Conservation (phyloP, 1,139 yeast species). For the Diutina scorzettiae region DNA sequence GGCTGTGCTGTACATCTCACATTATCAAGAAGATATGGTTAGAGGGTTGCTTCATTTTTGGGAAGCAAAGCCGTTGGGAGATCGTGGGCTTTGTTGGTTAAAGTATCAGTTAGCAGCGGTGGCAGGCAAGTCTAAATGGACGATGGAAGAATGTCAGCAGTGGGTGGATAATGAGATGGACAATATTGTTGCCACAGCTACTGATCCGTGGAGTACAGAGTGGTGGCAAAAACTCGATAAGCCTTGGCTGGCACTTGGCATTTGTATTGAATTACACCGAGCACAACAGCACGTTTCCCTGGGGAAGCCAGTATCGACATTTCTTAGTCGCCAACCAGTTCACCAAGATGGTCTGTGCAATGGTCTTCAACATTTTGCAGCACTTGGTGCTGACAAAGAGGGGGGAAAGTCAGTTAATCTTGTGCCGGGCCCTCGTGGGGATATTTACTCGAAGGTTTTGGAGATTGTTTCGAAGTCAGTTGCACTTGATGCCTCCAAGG, state of each 20-base stretch:
- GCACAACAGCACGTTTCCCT: constrained; percentile 9
- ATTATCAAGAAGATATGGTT: constrained; percentile 26
- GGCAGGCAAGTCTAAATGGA: constrained; percentile 21
- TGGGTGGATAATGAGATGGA: constrained; percentile 18
- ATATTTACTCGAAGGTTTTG: constrained; percentile 26
- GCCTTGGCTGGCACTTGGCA: constrained; percentile 30
- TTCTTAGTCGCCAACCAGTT: constrained; percentile 24
- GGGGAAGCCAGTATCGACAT: constrained; percentile 13
- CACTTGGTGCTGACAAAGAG: constrained; percentile 23
- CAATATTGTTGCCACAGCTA: constrained; percentile 18
- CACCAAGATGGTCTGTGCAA: constrained; percentile 39
- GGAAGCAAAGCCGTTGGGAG: constrained; percentile 25
- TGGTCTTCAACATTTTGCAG: constrained; percentile 38
- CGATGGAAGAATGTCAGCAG: constrained; percentile 14
- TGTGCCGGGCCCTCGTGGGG: constrained; percentile 17
- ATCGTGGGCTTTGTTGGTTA: constrained; percentile 26
- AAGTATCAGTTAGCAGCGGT: constrained; percentile 29
- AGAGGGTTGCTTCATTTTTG: constrained; percentile 28
- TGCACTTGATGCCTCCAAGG: constrained; percentile 7
- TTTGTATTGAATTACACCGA: constrained; percentile 22
- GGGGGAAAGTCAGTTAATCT: constrained; percentile 32
- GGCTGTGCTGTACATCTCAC: constrained; percentile 23
- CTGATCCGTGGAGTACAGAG: constrained; percentile 15
- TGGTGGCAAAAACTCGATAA: constrained; percentile 32
- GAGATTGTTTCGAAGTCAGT: constrained; percentile 16